Base-by-base conservation (phyloP, 768 basidiomycete species). In the Cystofilobasidium capitatum region DNA sequence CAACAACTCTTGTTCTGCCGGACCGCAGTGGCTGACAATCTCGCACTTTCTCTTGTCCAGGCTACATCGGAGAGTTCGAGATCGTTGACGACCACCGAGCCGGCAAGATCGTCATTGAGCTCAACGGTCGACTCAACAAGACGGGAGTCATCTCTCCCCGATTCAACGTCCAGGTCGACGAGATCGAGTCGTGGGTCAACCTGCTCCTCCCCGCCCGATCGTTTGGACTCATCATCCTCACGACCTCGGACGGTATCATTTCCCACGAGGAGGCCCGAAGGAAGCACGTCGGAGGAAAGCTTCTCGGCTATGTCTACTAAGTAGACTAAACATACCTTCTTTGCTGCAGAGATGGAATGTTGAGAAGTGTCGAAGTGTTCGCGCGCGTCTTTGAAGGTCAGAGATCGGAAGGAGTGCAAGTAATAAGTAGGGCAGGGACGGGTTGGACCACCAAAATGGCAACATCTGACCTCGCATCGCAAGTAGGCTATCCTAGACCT, bases 101-200 rank as follows among this genome's bases (percentile, higher is more conserved):
- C 9, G 91, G 91, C 75, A 99, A 98, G 81, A 91, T 99, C 72
- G 93, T 99, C 75, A 84, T 98, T 74, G 93, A 99, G 81, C 86
- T 99, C 66, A 99, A 96, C 76, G 96, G 96, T 55, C 89, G 91
- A 70, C 84, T 99, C 74, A 99, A 99, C 84, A 99, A 99, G 82
- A 88, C 87, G n/a, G 96, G 94, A 73, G 94, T 99, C 77, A 97
- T 97, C 80, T 97, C 93, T n/a, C 93, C 94, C 51, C 88, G 96
- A 64, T 98, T 90, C 85, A 97, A 98, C 80, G 85, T 98, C 73
- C 89, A 92, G 77, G 87, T 89, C 70, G 86, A 79, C 74, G 87
- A 93, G 77, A 96, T 97, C 75, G 90, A 94, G 80, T 75, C 36
- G 60, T 63, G 64, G 69, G 91, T 98, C 82, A 92, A 92, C 83